These are phyloP conservation scores for Yamagishiella unicocca DNA, from an alignment of 139 green algal genomes.

Conservation along the genomic window DNA sequence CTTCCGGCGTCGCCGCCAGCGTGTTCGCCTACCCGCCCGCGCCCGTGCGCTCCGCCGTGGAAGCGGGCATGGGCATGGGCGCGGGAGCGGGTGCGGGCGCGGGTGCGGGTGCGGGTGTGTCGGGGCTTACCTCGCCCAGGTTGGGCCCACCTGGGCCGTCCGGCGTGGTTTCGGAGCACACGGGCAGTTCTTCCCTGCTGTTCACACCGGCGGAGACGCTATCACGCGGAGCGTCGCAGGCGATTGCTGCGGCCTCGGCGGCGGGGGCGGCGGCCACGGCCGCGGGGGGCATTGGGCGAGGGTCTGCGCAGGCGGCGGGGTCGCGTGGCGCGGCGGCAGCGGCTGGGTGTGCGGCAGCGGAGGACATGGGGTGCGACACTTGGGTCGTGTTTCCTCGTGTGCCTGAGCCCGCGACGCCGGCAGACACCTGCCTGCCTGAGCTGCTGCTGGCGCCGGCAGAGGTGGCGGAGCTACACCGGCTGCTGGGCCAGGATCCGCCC, in stretches of 20 bases:
- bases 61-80: neutral
- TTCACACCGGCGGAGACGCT: neutral
- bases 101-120: neutral
- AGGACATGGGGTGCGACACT: too few species aligned
- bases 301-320: neutral
- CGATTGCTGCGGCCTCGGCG: neutral
- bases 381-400: conserved; percentile 24
- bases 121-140: neutral
- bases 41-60: neutral
- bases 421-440: conserved; percentile 7
- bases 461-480: conserved; percentile 44
- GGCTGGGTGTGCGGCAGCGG: too few species aligned
- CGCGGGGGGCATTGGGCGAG: neutral
- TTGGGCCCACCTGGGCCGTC: neutral
- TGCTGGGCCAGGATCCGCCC: conserved; percentile 34
- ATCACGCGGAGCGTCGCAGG: neutral
- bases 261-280: neutral
- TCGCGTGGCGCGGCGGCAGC: too few species aligned
- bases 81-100: neutral
- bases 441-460: conserved; percentile 48
- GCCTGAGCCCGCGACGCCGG: conserved; percentile 15
- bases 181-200: neutral
- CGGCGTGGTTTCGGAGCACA: neutral
- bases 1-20: too few species aligned
- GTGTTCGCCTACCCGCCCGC: conserved; percentile 14